Evolutionary conservation across 805 yeast species (phyloP).

Genomic region (Cyberlindnera sargentensis): DNA sequence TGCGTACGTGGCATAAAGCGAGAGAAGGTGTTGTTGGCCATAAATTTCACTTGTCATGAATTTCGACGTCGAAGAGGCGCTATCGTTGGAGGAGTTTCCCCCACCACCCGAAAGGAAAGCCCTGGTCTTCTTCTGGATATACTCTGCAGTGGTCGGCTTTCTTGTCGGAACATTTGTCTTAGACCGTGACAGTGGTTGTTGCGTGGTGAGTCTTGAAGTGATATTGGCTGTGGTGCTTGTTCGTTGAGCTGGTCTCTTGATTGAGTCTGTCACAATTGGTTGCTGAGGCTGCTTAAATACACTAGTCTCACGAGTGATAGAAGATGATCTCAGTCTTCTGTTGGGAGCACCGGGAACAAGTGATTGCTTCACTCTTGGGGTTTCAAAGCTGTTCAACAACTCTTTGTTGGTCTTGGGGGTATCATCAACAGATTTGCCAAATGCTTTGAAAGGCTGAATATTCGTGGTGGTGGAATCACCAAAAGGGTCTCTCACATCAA

Average conservation of each 20-base stretch:
- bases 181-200: constrained; percentile 28
- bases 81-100: constrained; percentile 2
- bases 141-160: constrained; percentile 10
- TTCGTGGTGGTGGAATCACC: constrained; percentile 19
- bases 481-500: constrained; percentile 22
- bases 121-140: constrained; percentile 15
- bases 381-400: constrained; percentile 28
- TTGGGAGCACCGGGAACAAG: constrained; percentile 33
- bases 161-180: constrained; percentile 8
- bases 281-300: constrained; percentile 19
- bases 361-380: constrained; percentile 33
- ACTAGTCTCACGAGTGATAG: constrained; percentile 3
- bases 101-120: constrained; percentile 1
- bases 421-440: constrained; percentile 7
- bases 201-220: constrained; percentile 38
- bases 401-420: constrained; percentile 14
- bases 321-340: constrained; percentile 25
- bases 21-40: constrained; percentile 37
- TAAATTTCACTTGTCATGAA: constrained; percentile 18
- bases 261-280: constrained; percentile 11
- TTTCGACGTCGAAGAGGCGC: constrained; percentile 8
- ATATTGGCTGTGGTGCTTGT: constrained; percentile 38
- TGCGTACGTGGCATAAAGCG: constrained; percentile 48
- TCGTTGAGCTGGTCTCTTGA: constrained; percentile 21
- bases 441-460: constrained; percentile 11